A percentile compares a stretch with the other conserved stretches of the same genome.
Conservation (phyloP, 768 basidiomycete species). For the Xerocomellus chrysenteron region DNA sequence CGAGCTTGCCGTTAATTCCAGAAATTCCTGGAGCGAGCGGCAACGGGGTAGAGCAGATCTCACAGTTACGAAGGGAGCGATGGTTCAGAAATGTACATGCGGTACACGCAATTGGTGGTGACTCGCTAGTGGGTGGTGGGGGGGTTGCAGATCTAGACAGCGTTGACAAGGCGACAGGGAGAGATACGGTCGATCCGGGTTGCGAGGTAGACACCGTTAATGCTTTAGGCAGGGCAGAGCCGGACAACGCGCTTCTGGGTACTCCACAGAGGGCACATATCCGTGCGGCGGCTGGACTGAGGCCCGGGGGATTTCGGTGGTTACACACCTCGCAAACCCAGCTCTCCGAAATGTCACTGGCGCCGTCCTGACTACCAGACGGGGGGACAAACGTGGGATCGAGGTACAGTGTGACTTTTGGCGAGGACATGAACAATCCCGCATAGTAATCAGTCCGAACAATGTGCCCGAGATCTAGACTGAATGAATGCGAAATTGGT, state of each 20-base stretch:
- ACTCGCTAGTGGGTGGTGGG: conserved; percentile 17
- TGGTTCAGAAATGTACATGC: conserved; percentile 94
- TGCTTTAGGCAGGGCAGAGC: conserved; percentile 20
- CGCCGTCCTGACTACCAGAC: conserved; percentile 29
- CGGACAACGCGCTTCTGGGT: conserved; percentile 45
- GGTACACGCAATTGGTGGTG: conserved; percentile 60
- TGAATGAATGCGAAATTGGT: conserved; percentile 58
- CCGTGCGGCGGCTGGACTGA: conserved; percentile 65
- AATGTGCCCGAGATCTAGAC: conserved; percentile 62
- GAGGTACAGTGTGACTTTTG: conserved; percentile 84
- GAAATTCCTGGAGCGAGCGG: conserved; percentile 32
- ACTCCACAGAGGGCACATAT: conserved; percentile 85
- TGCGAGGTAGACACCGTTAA: conserved; percentile 42
- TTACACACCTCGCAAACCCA: conserved; percentile 94
- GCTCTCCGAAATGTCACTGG: conserved; percentile 43
- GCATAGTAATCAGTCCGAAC: conserved; percentile 84
- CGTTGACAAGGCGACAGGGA: conserved; percentile 24
- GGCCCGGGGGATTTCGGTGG: conserved; percentile 74
- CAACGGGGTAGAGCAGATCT: conserved; percentile 80
- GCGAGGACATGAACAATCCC: conserved; percentile 83
- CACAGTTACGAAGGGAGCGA: conserved; percentile 68
- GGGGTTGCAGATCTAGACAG: conserved; percentile 21
- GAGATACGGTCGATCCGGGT: conserved; percentile 37
- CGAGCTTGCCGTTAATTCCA: conserved; percentile 49
- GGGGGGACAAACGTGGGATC: conserved; percentile 30